Evolutionary conservation across 805 yeast genomes (phyloP).

Genomic region (Hanseniaspora guilliermondii): DNA sequence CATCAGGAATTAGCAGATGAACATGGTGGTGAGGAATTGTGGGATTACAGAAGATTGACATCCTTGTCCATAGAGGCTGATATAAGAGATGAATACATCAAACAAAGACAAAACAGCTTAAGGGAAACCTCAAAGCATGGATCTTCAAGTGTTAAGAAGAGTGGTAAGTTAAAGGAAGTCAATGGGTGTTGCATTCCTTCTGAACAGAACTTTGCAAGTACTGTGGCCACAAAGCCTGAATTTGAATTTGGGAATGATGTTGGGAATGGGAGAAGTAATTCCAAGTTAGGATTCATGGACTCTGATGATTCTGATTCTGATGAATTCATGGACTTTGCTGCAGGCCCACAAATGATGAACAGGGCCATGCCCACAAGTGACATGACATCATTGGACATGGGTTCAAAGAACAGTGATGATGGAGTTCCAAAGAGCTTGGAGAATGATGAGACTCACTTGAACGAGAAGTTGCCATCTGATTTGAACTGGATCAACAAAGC

Average conservation of each 20-base stretch:
- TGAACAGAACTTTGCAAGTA: neutral
- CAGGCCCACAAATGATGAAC: conserved; percentile 12
- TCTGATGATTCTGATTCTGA: conserved; percentile 9
- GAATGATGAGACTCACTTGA: conserved; percentile 12
- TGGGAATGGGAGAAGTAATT: conserved; percentile 11
- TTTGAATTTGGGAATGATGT: neutral
- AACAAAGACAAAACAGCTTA: conserved; percentile 19
- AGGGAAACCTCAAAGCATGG: conserved; percentile 4
- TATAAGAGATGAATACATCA: conserved; percentile 29
- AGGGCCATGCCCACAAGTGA: conserved; percentile 1
- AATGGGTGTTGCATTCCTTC: conserved; percentile 7
- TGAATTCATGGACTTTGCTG: conserved; percentile 3
- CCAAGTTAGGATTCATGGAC: conserved; percentile 10
- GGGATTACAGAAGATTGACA: conserved; percentile 87
- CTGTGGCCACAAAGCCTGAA: conserved; percentile 1
- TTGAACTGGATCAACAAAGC: conserved; percentile 65
- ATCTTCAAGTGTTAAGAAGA: conserved; percentile 2
- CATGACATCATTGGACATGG: neutral
- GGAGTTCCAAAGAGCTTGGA: neutral
- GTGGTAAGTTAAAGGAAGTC: conserved; percentile 13
- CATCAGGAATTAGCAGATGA: conserved; percentile 72
- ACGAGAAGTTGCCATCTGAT: conserved; percentile 39
- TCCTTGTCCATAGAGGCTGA: conserved; percentile 84
- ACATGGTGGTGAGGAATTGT: conserved; percentile 69
- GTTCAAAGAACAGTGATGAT: conserved; percentile 4